Base-by-base conservation (phyloP, 2,329 filamentous ascomycete species). In the Epichloe aotearoae region DNA sequence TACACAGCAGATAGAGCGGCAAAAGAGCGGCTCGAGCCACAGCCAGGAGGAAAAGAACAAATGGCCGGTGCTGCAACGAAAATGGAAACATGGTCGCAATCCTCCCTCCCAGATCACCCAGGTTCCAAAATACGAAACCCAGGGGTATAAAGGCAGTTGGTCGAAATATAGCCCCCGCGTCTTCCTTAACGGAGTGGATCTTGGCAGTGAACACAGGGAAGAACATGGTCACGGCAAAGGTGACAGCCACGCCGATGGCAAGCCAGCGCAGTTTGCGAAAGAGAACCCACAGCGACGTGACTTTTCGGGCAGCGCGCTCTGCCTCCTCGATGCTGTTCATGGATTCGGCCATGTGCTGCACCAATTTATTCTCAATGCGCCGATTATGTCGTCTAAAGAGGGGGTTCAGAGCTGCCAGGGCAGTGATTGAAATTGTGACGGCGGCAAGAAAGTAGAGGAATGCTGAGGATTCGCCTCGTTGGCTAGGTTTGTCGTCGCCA, bases 391-490 rank as follows among this genome's bases (percentile, higher is more conserved):
- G 76, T 5, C 75, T 75, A 12, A 86, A 71, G 10, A 97, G 79
- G 47, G 86, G 83, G 43, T 86, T 64, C 64, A 96, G 91, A 10
- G 86, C 83, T 6, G 84, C 56, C 2, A 96, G 69, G 0, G 89
- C 82, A 7, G 77, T 54, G 12, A 80, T 66, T 3, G 87, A 94
- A 52, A 98, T 80, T 37, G 71, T 69, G 0, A 90, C 88, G 0
- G 93, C 91, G 0, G 90, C 91, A 51, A 94, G 71, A 67, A 98
- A 98, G 71, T 95, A 97, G 51, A 84, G 76, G 59, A 95, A 90
- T 1, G 91, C 93, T 1, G 89, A 86, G 12, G 75, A 59, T 52
- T 64, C 58, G 41, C 62, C 61, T 39, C 60, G 54, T 26, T 47
- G 41, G 17, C 48, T 48, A 12, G 51, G 48, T 50, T 55, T 64